phyloP scores from a whole-genome alignment of 495 filamentous ascomycete species.

The Poronia punctata region DNA sequence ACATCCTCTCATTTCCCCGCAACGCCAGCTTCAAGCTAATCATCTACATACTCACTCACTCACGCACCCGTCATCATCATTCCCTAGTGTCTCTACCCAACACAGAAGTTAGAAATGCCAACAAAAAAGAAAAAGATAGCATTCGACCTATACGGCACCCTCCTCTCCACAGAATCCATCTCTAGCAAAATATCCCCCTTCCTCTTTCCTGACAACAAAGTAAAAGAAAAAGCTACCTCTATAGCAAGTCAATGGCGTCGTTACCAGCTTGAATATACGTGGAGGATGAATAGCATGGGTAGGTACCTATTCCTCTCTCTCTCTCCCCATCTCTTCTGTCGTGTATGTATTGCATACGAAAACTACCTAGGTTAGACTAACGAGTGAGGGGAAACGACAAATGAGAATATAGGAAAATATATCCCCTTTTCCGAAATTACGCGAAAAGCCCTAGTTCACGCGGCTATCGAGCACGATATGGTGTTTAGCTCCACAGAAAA shows the following conservation, averaged over 20 bases:
- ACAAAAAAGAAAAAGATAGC: constrained; percentile 49
- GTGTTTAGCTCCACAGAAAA: constrained; percentile 36
- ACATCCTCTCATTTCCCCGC: no score
- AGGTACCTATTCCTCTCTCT: neutral
- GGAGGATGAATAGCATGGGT: constrained; percentile 79
- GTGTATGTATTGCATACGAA: constrained; percentile 3
- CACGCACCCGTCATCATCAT: no score
- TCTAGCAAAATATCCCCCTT: constrained; percentile 44
- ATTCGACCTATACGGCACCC: constrained; percentile 71
- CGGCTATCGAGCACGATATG: constrained; percentile 48
- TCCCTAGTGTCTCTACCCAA: no score
- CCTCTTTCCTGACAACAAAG: constrained; percentile 46
- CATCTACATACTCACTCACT: no score
- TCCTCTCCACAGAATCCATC: constrained; percentile 65
- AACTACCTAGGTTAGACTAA: constrained; percentile 6
- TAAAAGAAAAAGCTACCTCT: constrained; percentile 43
- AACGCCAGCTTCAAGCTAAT: no score
- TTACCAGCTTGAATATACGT: constrained; percentile 74
- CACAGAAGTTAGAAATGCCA: no score
- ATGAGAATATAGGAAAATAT: constrained; percentile 45
- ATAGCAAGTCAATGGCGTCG: constrained; percentile 49
- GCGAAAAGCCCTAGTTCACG: constrained; percentile 53
- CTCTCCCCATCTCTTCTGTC: neutral
- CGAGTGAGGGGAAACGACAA: no score
- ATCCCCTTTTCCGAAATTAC: constrained; percentile 62